Conservation (phyloP, 768 basidiomycete species). For the Xerocomellus amylosporus region DNA sequence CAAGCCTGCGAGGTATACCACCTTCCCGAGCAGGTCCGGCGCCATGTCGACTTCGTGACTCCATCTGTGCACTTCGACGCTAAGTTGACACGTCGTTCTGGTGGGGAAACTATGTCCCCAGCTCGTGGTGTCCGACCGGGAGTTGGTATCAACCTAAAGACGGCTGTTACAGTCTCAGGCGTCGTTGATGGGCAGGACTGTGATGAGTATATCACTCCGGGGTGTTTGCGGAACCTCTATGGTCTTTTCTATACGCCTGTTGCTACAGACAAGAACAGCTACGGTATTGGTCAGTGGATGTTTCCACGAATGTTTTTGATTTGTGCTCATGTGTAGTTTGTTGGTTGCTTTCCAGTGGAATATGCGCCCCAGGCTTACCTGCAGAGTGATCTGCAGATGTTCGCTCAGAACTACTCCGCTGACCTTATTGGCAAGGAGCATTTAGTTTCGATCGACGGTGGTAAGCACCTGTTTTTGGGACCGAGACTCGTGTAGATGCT, state of each 20-base stretch:
- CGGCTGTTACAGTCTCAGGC: conserved; percentile 6
- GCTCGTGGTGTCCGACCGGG: conserved; percentile 13
- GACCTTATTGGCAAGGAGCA: conserved; percentile 21
- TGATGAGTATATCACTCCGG: conserved; percentile 29
- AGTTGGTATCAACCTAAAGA: conserved; percentile 14
- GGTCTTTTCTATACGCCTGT: conserved; percentile 23
- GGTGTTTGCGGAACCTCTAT: conserved; percentile 31
- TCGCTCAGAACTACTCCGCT: conserved; percentile 22
- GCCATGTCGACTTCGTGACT: conserved; percentile 36
- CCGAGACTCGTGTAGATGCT: not conserved
- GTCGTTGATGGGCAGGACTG: not conserved
- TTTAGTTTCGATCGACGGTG: conserved; percentile 37
- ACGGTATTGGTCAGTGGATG: conserved; percentile 29
- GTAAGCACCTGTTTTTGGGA: conserved; percentile 12
- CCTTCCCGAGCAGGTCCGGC: conserved; percentile 29
- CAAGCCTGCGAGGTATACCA: conserved; percentile 33
- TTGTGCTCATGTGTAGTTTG: not conserved
- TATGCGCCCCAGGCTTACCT: conserved; percentile 34
- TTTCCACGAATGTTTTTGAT: not conserved
- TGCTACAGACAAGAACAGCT: conserved; percentile 30
- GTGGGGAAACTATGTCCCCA: not conserved
- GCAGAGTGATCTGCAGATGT: conserved; percentile 33
- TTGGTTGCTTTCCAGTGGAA: conserved; percentile 26
- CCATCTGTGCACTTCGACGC: conserved; percentile 36
- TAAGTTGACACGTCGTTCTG: conserved; percentile 18